Base-by-base conservation (phyloP, 2,329 filamentous ascomycete species). In the Truncatella angustata region DNA sequence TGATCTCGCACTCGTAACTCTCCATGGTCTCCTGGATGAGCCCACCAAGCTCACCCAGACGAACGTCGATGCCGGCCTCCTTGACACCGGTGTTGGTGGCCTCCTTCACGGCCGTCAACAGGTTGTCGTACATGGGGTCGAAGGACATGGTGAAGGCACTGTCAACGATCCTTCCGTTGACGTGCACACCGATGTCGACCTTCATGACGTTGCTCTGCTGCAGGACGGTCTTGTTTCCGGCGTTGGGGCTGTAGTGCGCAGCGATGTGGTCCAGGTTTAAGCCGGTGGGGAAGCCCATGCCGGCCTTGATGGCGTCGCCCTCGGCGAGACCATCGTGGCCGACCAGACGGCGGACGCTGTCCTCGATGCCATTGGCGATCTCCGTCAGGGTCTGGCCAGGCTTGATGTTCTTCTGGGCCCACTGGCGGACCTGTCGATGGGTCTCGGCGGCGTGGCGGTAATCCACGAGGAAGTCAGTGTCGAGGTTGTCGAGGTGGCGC, bases 11-110 rank as follows among this genome's bases (percentile, higher is more conserved):
- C 73, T 96, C 91, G 71, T 93, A 94, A 70, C 88, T 92, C 73
- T 96, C 91, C 91, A 96, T 96, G 24, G 87, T 83, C 72, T 96
- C 91, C 72, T 96, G 91, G 62, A 96, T 93, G 16, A 84, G 79
- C 9, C 82, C 88, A 54, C 91, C 90, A 57, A 96, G 89, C 63
- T 96, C 91, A 57, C 88, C 86, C 62, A 97, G 86, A 51, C 92
- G 86, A 43, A 91, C 91, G 66, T 97, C 92, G 63, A 97, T 96
- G 63, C 92, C 92, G 5, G 92, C 91, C 75, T 95, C 89, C 77
- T 84, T 86, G 65, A 97, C 81, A 65, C 93, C 93, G 59, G 92
- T 95, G 70, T 91, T 89, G 52, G 88, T 92, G 12, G 89, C 87
- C 52, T 83, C 88, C 70, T 84, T 84, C 53, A 91, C 88, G 3